Evolutionary conservation across 352 stramenopile genomes (phyloP).

Genomic region (Phytopythium ostracodes): DNA sequence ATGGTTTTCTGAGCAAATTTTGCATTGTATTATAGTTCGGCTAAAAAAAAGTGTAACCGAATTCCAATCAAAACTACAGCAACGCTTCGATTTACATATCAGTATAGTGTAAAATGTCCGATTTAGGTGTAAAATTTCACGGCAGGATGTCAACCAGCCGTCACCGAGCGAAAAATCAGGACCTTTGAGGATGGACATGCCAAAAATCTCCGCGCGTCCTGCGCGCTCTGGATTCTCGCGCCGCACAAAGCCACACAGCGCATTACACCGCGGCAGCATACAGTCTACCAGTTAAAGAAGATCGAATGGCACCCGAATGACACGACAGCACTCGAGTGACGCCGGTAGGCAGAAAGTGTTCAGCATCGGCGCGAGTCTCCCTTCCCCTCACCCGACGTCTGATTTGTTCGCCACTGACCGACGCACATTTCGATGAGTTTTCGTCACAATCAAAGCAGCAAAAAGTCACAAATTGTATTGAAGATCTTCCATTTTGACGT

Average conservation of each 20-base stretch:
- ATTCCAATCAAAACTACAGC: too few species aligned
- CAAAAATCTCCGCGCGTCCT: neutral
- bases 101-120: too few species aligned
- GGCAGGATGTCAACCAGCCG: neutral
- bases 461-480: neutral
- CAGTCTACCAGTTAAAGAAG: neutral
- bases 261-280: neutral
- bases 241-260: neutral
- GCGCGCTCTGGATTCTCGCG: neutral
- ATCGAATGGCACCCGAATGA: neutral
- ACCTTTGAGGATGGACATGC: neutral
- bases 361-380: neutral
- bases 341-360: constrained; percentile 2
- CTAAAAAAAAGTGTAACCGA: too few species aligned
- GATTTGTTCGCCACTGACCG: neutral
- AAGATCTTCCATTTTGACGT: neutral
- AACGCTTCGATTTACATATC: too few species aligned
- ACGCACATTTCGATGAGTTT: neutral
- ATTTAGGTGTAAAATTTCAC: neutral
- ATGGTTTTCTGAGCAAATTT: too few species aligned
- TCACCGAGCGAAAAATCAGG: neutral
- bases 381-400: constrained; percentile 4
- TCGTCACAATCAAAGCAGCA: neutral
- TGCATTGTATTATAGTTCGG: too few species aligned
- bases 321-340: neutral